Percentiles rank a stretch among this genome's conserved stretches.
Evolutionary conservation across 768 basidiomycete genomes (phyloP).

Genomic region (Mycena leptocephala): DNA sequence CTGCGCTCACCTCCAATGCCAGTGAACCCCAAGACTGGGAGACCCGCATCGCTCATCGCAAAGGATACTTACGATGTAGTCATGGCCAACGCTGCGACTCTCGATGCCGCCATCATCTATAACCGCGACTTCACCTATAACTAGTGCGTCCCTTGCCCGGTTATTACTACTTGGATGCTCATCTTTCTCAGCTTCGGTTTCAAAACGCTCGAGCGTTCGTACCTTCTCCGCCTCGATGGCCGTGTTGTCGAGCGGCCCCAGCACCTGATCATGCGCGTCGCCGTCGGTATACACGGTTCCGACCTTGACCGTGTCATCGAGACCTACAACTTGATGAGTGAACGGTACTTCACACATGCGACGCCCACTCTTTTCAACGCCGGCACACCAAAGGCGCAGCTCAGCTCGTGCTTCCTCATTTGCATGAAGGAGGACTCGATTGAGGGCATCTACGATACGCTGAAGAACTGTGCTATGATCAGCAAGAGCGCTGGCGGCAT

Average conservation of each 20-base stretch:
- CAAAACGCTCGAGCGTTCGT: constrained; percentile 99
- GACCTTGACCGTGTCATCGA: constrained; percentile 93
- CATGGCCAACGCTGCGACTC: constrained; percentile 81
- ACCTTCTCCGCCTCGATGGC: constrained; percentile 94
- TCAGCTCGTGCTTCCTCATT: constrained; percentile 97
- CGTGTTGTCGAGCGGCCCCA: constrained; percentile 98
- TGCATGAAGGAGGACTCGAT: constrained; percentile 99
- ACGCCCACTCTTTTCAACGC: constrained; percentile 99
- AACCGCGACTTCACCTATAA: constrained; percentile 99
- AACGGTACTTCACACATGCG: constrained; percentile 98
- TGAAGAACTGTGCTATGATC: constrained; percentile 99
- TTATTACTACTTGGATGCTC: background rate
- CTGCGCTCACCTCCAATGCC: constrained; percentile 1
- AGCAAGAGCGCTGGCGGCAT: constrained; percentile 99
- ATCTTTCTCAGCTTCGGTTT: constrained; percentile 87
- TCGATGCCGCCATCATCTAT: constrained; percentile 99
- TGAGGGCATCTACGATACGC: constrained; percentile 98
- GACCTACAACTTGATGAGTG: constrained; percentile 97
- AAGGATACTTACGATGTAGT: constrained; percentile 89
- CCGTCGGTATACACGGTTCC: constrained; percentile 94
- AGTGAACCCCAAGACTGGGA: constrained; percentile 97
- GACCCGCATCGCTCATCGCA: constrained; percentile 92
- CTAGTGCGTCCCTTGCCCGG: constrained; percentile 70
- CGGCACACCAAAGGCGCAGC: constrained; percentile 95
- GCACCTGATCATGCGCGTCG: constrained; percentile 99